A percentile compares a stretch with the other conserved stretches of the same genome.
Evolutionary conservation across 108 stramenopile genomes (phyloP).

Genomic region (Fragilaria crotonensis): DNA sequence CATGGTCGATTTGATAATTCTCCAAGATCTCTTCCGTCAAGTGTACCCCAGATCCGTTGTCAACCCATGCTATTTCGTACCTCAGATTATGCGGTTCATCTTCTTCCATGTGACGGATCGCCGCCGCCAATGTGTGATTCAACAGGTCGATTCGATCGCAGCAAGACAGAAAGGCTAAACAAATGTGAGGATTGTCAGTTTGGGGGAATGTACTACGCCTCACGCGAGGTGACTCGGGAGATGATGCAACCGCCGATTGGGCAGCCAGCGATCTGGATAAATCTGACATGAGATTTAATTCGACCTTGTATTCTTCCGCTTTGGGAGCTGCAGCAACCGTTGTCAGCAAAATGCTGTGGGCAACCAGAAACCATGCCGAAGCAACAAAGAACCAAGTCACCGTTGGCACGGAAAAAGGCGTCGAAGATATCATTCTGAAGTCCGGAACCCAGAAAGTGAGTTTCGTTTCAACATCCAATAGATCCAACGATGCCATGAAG

Average conservation of each 20-base stretch:
- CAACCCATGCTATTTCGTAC: constrained; percentile 49
- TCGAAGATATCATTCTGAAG: too few relatives aligned
- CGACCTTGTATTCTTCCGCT: not conserved
- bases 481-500: too few relatives aligned
- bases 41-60: constrained; percentile 23
- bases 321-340: too few relatives aligned
- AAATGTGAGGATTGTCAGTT: constrained; percentile 22
- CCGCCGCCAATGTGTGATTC: constrained; percentile 35
- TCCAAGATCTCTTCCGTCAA: constrained; percentile 14
- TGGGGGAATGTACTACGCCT: not conserved
- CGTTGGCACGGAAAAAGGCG: too few relatives aligned
- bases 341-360: too few relatives aligned
- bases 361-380: too few relatives aligned
- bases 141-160: constrained; percentile 35
- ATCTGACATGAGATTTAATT: not conserved
- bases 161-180: constrained; percentile 38
- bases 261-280: not conserved
- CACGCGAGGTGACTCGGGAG: not conserved
- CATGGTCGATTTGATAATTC: constrained; percentile 34
- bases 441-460: too few relatives aligned
- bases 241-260: not conserved
- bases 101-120: constrained; percentile 45
- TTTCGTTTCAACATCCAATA: too few relatives aligned
- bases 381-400: too few relatives aligned
- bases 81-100: constrained; percentile 30